Evolutionary conservation across 768 basidiomycete genomes (phyloP).

Genomic region (Termitomyces sp.): DNA sequence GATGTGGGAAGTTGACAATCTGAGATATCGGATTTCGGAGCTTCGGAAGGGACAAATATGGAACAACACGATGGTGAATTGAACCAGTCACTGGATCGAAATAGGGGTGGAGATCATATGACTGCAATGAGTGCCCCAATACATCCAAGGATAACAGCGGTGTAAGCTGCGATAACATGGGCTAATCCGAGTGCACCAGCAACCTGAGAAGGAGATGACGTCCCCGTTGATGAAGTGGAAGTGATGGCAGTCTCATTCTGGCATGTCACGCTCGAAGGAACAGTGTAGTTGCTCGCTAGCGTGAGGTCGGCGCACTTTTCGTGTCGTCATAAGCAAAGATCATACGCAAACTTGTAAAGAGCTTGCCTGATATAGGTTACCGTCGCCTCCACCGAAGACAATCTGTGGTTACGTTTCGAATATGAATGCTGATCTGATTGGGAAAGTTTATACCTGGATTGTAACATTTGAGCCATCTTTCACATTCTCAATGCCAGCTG

Average conservation of each 20-base stretch:
- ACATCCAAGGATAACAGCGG: neutral
- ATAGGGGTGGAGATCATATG: neutral
- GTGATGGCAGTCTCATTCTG: slow-evolving; percentile 23
- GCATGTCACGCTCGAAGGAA: slow-evolving; percentile 39
- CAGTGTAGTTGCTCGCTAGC: slow-evolving; percentile 44
- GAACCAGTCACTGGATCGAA: too few species aligned
- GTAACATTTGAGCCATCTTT: slow-evolving; percentile 67
- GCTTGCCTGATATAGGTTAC: slow-evolving; percentile 1
- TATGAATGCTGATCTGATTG: neutral
- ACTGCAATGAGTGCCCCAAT: neutral
- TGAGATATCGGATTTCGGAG: neutral
- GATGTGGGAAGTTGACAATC: neutral
- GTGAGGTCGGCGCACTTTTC: slow-evolving; percentile 75
- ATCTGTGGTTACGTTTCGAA: neutral
- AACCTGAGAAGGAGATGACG: slow-evolving; percentile 1
- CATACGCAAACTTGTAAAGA: neutral
- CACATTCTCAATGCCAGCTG: slow-evolving; percentile 38
- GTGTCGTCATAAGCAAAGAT: neutral
- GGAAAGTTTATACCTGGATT: slow-evolving; percentile 37
- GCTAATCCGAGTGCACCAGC: neutral
- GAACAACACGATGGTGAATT: too few species aligned
- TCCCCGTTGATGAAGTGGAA: neutral
- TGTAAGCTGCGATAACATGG: neutral
- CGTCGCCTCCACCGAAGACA: neutral
- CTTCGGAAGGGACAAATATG: too few species aligned